Evolutionary conservation across 2,329 filamentous ascomycete species (phyloP).

Genomic region (Monosporascus cannonballus): DNA sequence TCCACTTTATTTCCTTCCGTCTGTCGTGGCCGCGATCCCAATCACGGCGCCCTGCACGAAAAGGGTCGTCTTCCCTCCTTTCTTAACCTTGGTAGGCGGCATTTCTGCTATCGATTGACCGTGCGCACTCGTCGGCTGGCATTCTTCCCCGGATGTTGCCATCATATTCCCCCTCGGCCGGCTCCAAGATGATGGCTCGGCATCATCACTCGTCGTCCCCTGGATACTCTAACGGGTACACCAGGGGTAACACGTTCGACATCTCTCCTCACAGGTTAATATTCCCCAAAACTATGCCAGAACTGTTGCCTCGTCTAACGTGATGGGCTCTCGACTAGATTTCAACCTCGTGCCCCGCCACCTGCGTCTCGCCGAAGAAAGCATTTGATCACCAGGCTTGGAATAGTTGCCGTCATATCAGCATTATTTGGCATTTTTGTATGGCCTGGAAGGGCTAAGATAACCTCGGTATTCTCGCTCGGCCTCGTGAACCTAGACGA

Average conservation of each 20-base stretch:
- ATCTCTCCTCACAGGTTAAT: constrained; percentile 85
- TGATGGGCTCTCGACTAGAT: constrained; percentile 47
- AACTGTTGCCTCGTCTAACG: constrained; percentile 8
- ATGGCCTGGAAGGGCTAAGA: constrained; percentile 59
- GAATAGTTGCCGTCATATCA: constrained; percentile 50
- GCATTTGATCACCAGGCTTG: constrained; percentile 65
- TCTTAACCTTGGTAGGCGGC: background rate
- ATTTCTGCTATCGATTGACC: constrained; percentile 3
- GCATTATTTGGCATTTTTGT: constrained; percentile 69
- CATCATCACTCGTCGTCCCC: constrained; percentile 50
- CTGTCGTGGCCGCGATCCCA: background rate
- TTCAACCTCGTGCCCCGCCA: constrained; percentile 75
- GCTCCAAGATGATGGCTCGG: constrained; percentile 74
- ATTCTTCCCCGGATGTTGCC: constrained; percentile 47
- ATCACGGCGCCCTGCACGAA: background rate
- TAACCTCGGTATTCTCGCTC: constrained; percentile 58
- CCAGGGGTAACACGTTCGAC: constrained; percentile 71
- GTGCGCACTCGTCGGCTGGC: constrained; percentile 1
- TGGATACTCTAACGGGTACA: constrained; percentile 80
- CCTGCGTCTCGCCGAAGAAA: constrained; percentile 65
- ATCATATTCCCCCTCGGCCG: constrained; percentile 45
- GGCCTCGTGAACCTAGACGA: constrained; percentile 62
- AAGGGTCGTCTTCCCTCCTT: constrained; percentile 10
- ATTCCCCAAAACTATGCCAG: constrained; percentile 20
- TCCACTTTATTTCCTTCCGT: background rate